These are phyloP conservation scores for Chlamydomonas eustigma DNA, from an alignment of 139 green algal genomes.

Conservation along the genomic window DNA sequence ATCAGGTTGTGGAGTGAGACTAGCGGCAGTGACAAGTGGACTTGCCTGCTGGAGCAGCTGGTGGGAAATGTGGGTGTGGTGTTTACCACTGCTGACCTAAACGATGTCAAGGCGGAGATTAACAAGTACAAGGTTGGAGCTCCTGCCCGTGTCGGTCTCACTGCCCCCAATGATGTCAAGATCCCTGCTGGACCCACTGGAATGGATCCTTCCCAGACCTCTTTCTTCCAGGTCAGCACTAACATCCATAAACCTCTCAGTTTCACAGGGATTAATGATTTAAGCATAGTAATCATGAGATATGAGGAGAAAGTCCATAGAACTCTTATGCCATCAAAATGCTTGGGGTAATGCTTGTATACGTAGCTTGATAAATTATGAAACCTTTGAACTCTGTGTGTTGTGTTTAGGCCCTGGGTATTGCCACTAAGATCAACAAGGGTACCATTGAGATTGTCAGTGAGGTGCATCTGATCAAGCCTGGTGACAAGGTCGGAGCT, in stretches of 20 bases:
- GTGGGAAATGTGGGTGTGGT: conserved; percentile 97
- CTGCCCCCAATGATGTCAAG: conserved; percentile 86
- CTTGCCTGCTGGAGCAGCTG: conserved; percentile 77
- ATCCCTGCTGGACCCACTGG: conserved; percentile 88
- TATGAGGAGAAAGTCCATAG: no score
- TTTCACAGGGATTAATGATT: no score
- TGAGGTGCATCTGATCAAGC: conserved; percentile 85
- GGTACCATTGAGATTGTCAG: conserved; percentile 95
- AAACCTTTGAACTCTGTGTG: background rate
- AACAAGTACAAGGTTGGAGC: conserved; percentile 85
- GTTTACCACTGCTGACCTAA: conserved; percentile 80
- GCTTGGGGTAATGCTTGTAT: no score
- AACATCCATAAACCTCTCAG: no score
- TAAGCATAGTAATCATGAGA: no score
- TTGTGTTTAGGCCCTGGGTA: conserved; percentile 87
- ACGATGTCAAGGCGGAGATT: conserved; percentile 64
- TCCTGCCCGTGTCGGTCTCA: conserved; percentile 83
- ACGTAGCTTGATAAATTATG: no score
- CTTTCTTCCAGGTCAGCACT: conserved; percentile 99
- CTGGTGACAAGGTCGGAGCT: conserved; percentile 83
- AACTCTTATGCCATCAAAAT: no score
- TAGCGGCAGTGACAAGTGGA: conserved; percentile 85
- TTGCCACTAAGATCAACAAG: conserved; percentile 99
- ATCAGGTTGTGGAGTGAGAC: conserved; percentile 91
- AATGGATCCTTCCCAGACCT: conserved; percentile 98